A percentile compares a stretch with the other conserved stretches of the same genome.
phyloP scores from a whole-genome alignment of 1,284 basidiomycete genomes.

The Cutaneotrichosporon daszewskae region DNA sequence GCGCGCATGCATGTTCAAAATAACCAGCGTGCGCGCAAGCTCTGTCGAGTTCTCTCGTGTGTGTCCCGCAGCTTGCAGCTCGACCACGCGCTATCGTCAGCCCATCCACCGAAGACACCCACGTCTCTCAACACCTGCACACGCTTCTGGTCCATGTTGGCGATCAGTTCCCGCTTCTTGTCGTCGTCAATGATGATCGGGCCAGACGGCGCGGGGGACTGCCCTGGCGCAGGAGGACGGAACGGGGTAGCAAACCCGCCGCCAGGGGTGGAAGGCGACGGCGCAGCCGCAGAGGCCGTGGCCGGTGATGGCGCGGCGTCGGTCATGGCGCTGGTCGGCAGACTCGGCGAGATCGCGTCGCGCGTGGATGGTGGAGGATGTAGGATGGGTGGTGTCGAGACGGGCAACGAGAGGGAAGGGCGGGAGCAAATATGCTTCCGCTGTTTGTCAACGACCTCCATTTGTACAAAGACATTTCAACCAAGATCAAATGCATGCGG shows the following conservation, averaged over 20 bases:
- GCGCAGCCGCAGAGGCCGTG: conserved; percentile 7
- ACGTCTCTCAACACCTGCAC: conserved; percentile 7
- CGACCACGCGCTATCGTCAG: conserved; percentile 30
- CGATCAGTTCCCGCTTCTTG: conserved; percentile 34
- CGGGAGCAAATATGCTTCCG: too few species aligned
- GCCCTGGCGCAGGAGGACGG: conserved; percentile 9
- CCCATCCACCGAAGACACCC: neutral
- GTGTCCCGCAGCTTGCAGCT: conserved; percentile 36
- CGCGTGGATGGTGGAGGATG: too few species aligned
- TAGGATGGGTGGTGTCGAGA: too few species aligned
- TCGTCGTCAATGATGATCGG: conserved; percentile 28
- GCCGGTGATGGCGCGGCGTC: conserved; percentile 16
- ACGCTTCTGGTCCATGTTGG: conserved; percentile 34
- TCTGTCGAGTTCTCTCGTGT: conserved; percentile 39
- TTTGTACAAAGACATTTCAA: too few species aligned
- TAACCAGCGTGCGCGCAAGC: conserved; percentile 27
- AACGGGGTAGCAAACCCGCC: neutral
- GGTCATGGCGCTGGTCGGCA: conserved; percentile 7
- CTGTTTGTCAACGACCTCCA: too few species aligned
- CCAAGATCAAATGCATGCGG: too few species aligned
- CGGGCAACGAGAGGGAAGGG: too few species aligned
- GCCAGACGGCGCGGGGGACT: neutral
- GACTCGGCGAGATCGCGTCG: neutral
- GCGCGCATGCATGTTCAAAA: conserved; percentile 35
- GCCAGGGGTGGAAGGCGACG: conserved; percentile 7